phyloP scores from a whole-genome alignment of 805 yeast genomes.

The fission yeast (Schizosaccharomyces pombe) region DNA sequence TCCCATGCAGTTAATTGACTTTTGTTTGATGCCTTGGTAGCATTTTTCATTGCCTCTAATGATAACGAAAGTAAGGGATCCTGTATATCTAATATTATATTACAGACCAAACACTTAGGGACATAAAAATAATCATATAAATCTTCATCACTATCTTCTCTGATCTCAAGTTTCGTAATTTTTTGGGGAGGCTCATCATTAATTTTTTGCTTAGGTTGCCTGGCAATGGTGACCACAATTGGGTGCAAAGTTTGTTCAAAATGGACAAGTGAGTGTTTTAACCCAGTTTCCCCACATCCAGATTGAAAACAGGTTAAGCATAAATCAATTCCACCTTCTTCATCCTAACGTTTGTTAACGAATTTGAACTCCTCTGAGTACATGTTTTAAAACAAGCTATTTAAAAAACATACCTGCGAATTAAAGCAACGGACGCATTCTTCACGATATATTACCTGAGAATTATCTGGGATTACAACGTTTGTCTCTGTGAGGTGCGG shows the following conservation, averaged over 20 bases:
- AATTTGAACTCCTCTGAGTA: background rate
- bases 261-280: slow-evolving; percentile 38
- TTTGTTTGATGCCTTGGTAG: slow-evolving; percentile 34
- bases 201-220: slow-evolving; percentile 7
- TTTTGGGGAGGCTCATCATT: slow-evolving; percentile 20
- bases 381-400: background rate
- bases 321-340: slow-evolving; percentile 37
- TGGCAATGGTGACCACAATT: slow-evolving; percentile 33
- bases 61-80: slow-evolving; percentile 13
- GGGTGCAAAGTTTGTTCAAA: slow-evolving; percentile 28
- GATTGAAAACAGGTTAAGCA: slow-evolving; percentile 42
- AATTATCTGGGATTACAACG: background rate
- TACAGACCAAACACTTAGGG: slow-evolving; percentile 20
- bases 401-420: background rate
- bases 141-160: slow-evolving; percentile 38
- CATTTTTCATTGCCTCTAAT: slow-evolving; percentile 25
- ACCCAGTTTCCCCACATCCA: slow-evolving; percentile 27
- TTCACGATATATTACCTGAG: background rate
- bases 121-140: slow-evolving; percentile 25
- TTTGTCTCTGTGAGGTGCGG: background rate
- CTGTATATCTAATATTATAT: slow-evolving; percentile 9
- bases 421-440: slow-evolving; percentile 1
- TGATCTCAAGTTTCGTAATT: slow-evolving; percentile 43
- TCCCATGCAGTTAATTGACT: slow-evolving; percentile 82
- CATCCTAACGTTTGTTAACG: background rate